Evolutionary conservation across 371 early-diverging fungal genomes (phyloP), one percentile per base, ranked within the genome.

Genomic region (Blastocladiella emersonii): DNA sequence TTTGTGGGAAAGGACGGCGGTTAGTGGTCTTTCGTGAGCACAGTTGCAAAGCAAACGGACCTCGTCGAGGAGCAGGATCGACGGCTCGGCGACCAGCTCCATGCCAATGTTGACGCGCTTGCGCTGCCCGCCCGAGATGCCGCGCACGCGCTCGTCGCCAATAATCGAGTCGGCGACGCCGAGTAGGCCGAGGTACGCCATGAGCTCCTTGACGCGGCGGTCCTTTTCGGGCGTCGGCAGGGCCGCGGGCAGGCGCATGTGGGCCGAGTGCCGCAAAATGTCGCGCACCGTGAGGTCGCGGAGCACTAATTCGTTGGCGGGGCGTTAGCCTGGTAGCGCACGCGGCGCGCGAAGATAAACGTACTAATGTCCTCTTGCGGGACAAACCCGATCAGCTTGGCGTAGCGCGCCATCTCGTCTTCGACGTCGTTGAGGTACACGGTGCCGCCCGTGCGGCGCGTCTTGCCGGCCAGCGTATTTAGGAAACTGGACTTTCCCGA

Each of bases 91-190:
- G 8, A 86, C 85, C 8, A 89, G 76, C 70, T 91, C 92, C 71
- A 86, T 80, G 10, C 87, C 93, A 63, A 93, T 88, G 65, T 85
- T 85, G 53, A 88, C 86, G 19, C 90, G 79, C 72, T 91, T 91
- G 55, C 87, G 77, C 67, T 93, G 89, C n/a, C 91, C 92, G 27
- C 92, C 93, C 36, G 86, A 85, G 17, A 91, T 78, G 12, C 89
- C 89, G 32, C 86, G 78, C 6, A 66, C 69, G 25, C 74, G 78
- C 61, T 78, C 75, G 61, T 85, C 78, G 23, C 91, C 91, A 45
- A 91, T 88, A 13, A 67, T 66, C 21, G 75, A 75, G 66, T 87
- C 76, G 66, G 74, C 77, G 34, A 86, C 80, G 34, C 83, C 74
- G 6, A 70, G 69, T 27, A 92, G 67, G 17, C 88, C 82, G 27